Percentiles rank a stretch among this genome's conserved stretches.
Conservation (phyloP, 2,329 filamentous ascomycete species). For the Trichophaea hybrida region DNA sequence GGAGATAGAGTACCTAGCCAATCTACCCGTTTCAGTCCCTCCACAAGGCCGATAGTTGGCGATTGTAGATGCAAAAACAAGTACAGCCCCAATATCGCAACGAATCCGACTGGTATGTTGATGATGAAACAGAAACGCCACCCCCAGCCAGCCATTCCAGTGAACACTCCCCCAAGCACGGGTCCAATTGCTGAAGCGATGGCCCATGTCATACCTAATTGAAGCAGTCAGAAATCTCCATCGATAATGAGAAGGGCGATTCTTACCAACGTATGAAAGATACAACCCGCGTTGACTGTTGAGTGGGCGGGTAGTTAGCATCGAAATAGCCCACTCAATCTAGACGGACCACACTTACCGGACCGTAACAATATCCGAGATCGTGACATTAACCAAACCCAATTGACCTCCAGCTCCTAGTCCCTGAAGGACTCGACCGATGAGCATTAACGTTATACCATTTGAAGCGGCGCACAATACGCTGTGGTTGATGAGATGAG, state of each 20-base stretch:
- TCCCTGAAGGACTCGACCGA: conserved; percentile 43
- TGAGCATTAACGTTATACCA: conserved; percentile 42
- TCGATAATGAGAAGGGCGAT: conserved; percentile 51
- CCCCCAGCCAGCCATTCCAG: conserved; percentile 37
- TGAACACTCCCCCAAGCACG: conserved; percentile 52
- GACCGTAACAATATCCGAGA: conserved; percentile 35
- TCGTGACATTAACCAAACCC: conserved; percentile 46
- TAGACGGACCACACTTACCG: conserved; percentile 8
- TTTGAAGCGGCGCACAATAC: conserved; percentile 40
- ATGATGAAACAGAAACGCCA: conserved; percentile 61
- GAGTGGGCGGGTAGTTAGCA: neutral
- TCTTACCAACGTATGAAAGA: conserved; percentile 42
- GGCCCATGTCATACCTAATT: conserved; percentile 44
- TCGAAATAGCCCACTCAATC: neutral
- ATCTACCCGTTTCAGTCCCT: conserved; percentile 48
- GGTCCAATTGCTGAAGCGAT: conserved; percentile 52
- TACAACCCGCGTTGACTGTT: conserved; percentile 25
- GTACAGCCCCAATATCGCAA: conserved; percentile 28
- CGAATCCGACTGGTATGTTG: conserved; percentile 38
- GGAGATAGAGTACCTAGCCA: conserved; percentile 32
- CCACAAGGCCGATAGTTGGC: conserved; percentile 46
- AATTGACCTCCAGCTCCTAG: conserved; percentile 43
- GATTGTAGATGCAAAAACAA: conserved; percentile 54
- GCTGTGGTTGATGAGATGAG: conserved; percentile 34
- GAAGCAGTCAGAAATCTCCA: conserved; percentile 31